phyloP scores from a whole-genome alignment of 2,329 filamentous ascomycete genomes.

The Hymenoscyphus fructigenus region DNA sequence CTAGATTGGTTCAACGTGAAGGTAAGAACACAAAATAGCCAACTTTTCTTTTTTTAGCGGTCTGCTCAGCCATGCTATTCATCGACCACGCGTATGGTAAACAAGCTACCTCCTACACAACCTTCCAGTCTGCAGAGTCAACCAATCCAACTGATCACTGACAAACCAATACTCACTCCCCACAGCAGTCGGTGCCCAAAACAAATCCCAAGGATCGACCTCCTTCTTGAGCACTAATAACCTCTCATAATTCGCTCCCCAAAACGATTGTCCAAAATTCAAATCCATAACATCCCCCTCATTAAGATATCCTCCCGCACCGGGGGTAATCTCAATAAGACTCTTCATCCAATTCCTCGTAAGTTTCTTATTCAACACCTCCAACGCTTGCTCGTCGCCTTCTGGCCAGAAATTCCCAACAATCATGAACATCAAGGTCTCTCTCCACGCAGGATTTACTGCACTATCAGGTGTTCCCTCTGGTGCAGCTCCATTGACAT shows the following conservation, averaged over 20 bases:
- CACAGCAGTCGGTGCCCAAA: conserved; percentile 21
- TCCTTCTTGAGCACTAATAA: conserved; percentile 22
- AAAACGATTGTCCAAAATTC: conserved; percentile 45
- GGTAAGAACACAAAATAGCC: too few relatives aligned
- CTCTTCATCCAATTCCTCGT: conserved; percentile 33
- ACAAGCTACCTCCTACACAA: conserved; percentile 7
- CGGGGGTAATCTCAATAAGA: conserved; percentile 40
- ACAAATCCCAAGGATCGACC: conserved; percentile 20
- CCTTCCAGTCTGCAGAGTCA: conserved; percentile 5
- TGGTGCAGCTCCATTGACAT: conserved; percentile 8
- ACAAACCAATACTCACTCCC: conserved; percentile 20
- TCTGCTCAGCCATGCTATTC: too few relatives aligned
- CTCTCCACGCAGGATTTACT: conserved; percentile 21
- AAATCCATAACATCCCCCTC: conserved; percentile 48
- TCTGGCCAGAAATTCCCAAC: conserved; percentile 15
- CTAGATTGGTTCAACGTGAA: too few relatives aligned
- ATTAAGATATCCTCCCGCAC: conserved; percentile 47
- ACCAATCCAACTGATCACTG: conserved; percentile 4
- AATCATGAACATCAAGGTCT: conserved; percentile 10
- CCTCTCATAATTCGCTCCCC: conserved; percentile 35
- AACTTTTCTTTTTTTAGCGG: too few relatives aligned
- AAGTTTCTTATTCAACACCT: conserved; percentile 31
- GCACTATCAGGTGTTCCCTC: conserved; percentile 11
- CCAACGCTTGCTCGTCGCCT: conserved; percentile 26
- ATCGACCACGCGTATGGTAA: too few relatives aligned